phyloP scores from a whole-genome alignment of 176 grass and related monocot species.

The Rhynchospora pubera region DNA sequence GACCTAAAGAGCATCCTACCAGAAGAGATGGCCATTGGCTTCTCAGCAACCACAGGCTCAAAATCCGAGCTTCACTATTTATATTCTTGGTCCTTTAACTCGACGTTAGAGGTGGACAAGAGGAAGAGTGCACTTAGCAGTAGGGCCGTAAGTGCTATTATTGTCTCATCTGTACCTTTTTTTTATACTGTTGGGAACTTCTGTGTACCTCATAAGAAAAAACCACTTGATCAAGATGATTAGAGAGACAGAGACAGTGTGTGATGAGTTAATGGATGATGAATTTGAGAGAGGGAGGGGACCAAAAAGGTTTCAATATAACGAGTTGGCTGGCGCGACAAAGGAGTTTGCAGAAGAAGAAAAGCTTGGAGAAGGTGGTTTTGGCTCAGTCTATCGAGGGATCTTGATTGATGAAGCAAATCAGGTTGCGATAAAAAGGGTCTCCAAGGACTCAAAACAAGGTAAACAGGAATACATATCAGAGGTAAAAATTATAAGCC shows the following conservation, averaged over 20 bases:
- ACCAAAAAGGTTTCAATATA: conserved; percentile 12
- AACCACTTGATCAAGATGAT: neutral
- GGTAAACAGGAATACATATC: conserved; percentile 24
- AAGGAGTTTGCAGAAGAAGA: conserved; percentile 18
- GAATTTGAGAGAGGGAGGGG: conserved; percentile 16
- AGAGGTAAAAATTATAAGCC: conserved; percentile 51
- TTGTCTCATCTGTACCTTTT: neutral
- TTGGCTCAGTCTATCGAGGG: conserved; percentile 29
- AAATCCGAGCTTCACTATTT: conserved; percentile 8
- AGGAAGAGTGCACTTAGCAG: no score
- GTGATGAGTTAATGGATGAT: conserved; percentile 1
- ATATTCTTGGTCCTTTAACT: conserved; percentile 28
- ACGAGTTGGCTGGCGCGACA: conserved; percentile 9
- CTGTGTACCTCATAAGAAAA: neutral
- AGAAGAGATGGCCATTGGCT: conserved; percentile 21
- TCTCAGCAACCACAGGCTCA: conserved; percentile 23
- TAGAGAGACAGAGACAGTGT: neutral
- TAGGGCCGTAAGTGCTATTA: no score
- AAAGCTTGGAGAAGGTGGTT: conserved; percentile 31
- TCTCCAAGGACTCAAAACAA: conserved; percentile 27
- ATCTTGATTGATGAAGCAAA: neutral
- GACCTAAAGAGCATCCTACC: conserved; percentile 24
- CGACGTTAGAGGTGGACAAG: neutral
- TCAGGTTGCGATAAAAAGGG: conserved; percentile 25
- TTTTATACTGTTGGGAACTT: no score